Evolutionary conservation across 306 rosid genomes (phyloP), one percentile per base, ranked within the genome.

Genomic region (Vigna reflexopilosa): DNA sequence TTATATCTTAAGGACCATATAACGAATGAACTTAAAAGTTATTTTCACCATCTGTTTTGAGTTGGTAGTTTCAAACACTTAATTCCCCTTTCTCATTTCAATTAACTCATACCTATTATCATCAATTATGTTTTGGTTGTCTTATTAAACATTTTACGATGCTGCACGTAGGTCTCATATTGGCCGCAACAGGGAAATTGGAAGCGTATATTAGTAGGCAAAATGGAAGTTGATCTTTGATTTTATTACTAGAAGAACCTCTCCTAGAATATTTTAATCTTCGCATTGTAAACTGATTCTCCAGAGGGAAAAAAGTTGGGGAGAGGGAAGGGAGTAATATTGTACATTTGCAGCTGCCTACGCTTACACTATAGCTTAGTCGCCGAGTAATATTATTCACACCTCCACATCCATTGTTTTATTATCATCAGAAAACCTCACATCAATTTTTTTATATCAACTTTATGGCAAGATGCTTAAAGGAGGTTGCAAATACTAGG

Each of bases 171-270:
- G 99, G 98, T 93, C 89, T 96, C 57, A 84, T 96, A 77, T 69
- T 91, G 90, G 97, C 99, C 8, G 96, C 98, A 56, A 90, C 86
- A 0, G 91, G 97, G 68, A 89, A 88, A 87, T 86, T 96, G 83
- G 90, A 91, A 82, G 78, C 88, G 15, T 80, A 88, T 82, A 79
- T 85, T 67, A 80, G 85, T 72, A 74, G 82, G 78, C 86, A 81
- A 73, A 89, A 91, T 80, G 92, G 91, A 80, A 79, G 84, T 78
- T 86, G 84, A 88, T 72, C n/a, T 51, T 65, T 24, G 26, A 42
- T 59, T 67, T 61, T 14, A 30, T 55, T 50, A 50, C 49, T 47
- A 42, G 45, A 54, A 47, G 66, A 61, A 65, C 58, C 72, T 20
- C 36, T 74, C 67, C 61, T 52, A 59, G n/a, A 45, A 44, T 36